Evolutionary conservation across 2,329 filamentous ascomycete species (phyloP).

Genomic region (Tolypocladium album): DNA sequence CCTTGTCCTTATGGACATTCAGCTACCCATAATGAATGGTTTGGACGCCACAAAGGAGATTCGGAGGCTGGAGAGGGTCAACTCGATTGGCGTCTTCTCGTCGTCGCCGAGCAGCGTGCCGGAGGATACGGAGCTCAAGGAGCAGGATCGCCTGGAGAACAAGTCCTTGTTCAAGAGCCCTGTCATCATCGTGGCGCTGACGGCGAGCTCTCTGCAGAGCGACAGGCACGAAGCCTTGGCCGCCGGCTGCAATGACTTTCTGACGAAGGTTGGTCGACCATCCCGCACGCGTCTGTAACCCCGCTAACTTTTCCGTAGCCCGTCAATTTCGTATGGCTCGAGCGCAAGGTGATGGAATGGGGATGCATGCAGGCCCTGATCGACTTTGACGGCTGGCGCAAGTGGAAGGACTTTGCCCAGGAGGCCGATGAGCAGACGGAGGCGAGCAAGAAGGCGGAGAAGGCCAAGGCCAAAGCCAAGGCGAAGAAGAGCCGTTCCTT

Average conservation of each 20-base stretch:
- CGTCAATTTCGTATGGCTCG: constrained; percentile 94
- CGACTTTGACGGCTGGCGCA: constrained; percentile 95
- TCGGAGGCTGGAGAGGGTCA: constrained; percentile 74
- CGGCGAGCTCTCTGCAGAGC: constrained; percentile 86
- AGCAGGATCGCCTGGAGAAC: constrained; percentile 60
- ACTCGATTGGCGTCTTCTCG: constrained; percentile 84
- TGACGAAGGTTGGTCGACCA: constrained; percentile 67
- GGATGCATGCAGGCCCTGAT: constrained; percentile 99
- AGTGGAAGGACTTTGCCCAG: constrained; percentile 78
- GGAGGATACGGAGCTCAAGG: constrained; percentile 37
- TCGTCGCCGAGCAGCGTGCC: constrained; percentile 49
- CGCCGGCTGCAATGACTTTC: constrained; percentile 94
- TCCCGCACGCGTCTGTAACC: not conserved
- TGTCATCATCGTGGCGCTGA: constrained; percentile 94
- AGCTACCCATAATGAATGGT: constrained; percentile 92
- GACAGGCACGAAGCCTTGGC: constrained; percentile 91
- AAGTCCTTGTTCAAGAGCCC: constrained; percentile 79
- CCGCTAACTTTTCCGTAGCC: constrained; percentile 44
- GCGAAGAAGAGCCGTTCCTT: constrained; percentile 34
- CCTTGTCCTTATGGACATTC: constrained; percentile 96
- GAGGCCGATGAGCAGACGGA: constrained; percentile 32
- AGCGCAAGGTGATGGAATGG: constrained; percentile 98
- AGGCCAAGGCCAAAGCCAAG: constrained; percentile 21
- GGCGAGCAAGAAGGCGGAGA: constrained; percentile 27
- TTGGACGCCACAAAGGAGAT: constrained; percentile 94